phyloP scores from a whole-genome alignment of 441 rosid species.

The Biscutella laevigata region DNA sequence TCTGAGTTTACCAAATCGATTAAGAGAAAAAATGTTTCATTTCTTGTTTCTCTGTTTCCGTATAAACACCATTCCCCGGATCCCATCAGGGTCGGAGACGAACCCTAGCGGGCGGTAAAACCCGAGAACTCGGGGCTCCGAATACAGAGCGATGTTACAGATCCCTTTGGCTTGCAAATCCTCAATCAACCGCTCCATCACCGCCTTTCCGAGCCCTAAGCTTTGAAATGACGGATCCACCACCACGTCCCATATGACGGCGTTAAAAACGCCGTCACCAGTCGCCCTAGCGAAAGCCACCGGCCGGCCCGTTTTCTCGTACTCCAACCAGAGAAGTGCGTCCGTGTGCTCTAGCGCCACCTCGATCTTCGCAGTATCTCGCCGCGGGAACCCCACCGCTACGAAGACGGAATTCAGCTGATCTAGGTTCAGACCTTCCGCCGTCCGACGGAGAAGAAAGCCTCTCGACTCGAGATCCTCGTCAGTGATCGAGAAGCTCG shows the following conservation, averaged over 20 bases:
- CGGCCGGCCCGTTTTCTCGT: conserved; percentile 47
- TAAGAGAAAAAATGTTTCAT: not conserved
- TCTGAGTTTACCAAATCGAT: not conserved
- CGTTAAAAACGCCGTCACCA: conserved; percentile 81
- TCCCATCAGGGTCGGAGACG: conserved; percentile 86
- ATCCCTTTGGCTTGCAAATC: conserved; percentile 56
- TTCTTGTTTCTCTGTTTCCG: conserved; percentile 43
- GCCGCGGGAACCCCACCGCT: conserved; percentile 80
- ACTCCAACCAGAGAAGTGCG: conserved; percentile 62
- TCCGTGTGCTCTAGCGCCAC: conserved; percentile 62
- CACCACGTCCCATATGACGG: conserved; percentile 91
- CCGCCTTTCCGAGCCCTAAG: conserved; percentile 71
- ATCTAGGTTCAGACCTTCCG: conserved; percentile 52
- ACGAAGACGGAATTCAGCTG: conserved; percentile 68
- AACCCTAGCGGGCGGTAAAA: conserved; percentile 85
- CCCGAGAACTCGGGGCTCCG: conserved; percentile 82
- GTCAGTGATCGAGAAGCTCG: conserved; percentile 54
- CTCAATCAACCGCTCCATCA: conserved; percentile 64
- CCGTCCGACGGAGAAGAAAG: conserved; percentile 53
- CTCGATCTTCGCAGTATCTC: conserved; percentile 60
- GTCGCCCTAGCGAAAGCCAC: conserved; percentile 88
- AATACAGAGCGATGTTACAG: conserved; percentile 59
- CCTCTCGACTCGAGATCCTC: conserved; percentile 56
- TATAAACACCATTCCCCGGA: conserved; percentile 81
- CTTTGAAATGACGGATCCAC: conserved; percentile 83